phyloP scores from a whole-genome alignment of 2,329 filamentous ascomycete genomes.

The Metarhizium guizhouense region DNA sequence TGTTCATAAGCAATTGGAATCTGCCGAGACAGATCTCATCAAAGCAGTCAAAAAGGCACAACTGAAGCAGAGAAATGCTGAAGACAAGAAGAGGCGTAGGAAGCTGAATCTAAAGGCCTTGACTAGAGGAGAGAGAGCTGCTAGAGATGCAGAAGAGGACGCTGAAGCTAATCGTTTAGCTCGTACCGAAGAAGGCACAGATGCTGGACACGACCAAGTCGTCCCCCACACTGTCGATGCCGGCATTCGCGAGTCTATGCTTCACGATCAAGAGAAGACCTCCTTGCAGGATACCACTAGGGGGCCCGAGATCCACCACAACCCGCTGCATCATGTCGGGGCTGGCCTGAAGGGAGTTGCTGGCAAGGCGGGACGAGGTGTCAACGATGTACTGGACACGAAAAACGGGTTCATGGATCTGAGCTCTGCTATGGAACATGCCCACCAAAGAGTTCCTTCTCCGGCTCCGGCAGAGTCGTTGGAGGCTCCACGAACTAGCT shows the following conservation, averaged over 20 bases:
- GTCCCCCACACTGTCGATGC: slow-evolving; percentile 43
- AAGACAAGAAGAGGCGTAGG: slow-evolving; percentile 56
- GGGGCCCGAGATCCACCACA: slow-evolving; percentile 9
- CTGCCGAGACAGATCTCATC: slow-evolving; percentile 77
- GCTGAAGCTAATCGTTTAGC: slow-evolving; percentile 42
- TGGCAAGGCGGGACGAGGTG: slow-evolving; percentile 35
- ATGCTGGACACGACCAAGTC: slow-evolving; percentile 42
- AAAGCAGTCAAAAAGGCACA: slow-evolving; percentile 71
- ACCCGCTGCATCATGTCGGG: slow-evolving; percentile 36
- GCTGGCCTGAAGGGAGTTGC: slow-evolving; percentile 39
- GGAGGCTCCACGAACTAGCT: slow-evolving; percentile 25
- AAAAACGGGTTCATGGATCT: slow-evolving; percentile 43
- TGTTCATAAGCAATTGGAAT: slow-evolving; percentile 65
- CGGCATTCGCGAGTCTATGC: slow-evolving; percentile 30
- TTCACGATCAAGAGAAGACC: slow-evolving; percentile 6
- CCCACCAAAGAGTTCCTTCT: slow-evolving; percentile 10
- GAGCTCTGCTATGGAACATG: slow-evolving; percentile 11
- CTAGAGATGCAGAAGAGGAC: slow-evolving; percentile 39
- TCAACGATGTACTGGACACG: slow-evolving; percentile 44
- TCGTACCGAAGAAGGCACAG: slow-evolving; percentile 37
- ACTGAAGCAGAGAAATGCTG: slow-evolving; percentile 54
- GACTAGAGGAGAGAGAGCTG: slow-evolving; percentile 40
- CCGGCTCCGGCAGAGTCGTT: slow-evolving; percentile 18
- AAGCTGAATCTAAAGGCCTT: slow-evolving; percentile 37
- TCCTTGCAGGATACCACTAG: slow-evolving; percentile 5